Evolutionary conservation across 2,329 filamentous ascomycete genomes (phyloP).

Genomic region (Alternaria novae-zelandiae): DNA sequence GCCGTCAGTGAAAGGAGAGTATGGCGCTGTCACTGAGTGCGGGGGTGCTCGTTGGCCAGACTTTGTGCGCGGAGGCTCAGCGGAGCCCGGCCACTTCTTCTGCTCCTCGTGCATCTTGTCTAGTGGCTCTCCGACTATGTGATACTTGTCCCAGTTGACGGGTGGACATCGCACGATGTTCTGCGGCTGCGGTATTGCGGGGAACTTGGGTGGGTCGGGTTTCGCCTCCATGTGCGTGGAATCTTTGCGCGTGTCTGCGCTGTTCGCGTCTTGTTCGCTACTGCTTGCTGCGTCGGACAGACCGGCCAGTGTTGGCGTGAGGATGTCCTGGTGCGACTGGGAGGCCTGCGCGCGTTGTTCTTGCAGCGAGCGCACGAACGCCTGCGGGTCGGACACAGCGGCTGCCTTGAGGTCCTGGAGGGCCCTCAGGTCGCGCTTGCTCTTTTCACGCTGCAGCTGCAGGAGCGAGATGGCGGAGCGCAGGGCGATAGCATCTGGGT

Average conservation of each 20-base stretch:
- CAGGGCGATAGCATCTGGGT: conserved; percentile 87
- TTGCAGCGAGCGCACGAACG: conserved; percentile 72
- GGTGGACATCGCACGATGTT: conserved; percentile 84
- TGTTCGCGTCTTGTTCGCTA: conserved; percentile 27
- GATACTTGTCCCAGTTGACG: conserved; percentile 95
- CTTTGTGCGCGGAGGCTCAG: conserved; percentile 47
- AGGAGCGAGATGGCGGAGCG: conserved; percentile 84
- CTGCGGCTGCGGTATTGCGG: conserved; percentile 75
- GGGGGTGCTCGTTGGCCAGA: conserved; percentile 54
- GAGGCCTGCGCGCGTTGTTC: conserved; percentile 59
- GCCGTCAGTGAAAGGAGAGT: conserved; percentile 64
- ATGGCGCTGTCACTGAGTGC: conserved; percentile 63
- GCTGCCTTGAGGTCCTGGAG: conserved; percentile 73
- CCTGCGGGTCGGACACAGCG: conserved; percentile 73
- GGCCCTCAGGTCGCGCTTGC: conserved; percentile 73
- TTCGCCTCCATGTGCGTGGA: conserved; percentile 27
- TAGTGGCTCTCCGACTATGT: conserved; percentile 82
- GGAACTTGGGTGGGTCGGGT: conserved; percentile 55
- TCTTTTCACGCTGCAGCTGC: conserved; percentile 82
- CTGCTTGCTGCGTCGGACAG: conserved; percentile 38
- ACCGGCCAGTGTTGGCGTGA: conserved; percentile 47
- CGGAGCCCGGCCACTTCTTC: conserved; percentile 53
- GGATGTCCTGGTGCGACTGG: conserved; percentile 38
- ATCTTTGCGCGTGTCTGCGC: conserved; percentile 36
- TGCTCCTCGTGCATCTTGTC: conserved; percentile 88